Conservation (phyloP, 129 eudicot genomes). For the Flaveria ramosissima region DNA sequence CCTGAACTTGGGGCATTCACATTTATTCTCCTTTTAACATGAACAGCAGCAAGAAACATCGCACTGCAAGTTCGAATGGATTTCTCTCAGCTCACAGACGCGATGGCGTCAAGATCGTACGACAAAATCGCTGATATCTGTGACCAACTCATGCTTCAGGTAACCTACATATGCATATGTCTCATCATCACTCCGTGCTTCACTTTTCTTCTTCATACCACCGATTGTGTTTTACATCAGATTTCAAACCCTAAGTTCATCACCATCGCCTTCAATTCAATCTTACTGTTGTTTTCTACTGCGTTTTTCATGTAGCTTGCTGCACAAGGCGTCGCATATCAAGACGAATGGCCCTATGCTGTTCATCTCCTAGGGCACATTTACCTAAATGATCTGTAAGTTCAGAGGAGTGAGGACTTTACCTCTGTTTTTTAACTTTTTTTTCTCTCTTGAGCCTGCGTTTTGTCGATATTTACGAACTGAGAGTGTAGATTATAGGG, state of each 20-base stretch:
- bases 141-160: constrained; percentile 79
- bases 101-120: constrained; percentile 61
- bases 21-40: not conserved
- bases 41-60: constrained; percentile 9
- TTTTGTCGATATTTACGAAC: not conserved
- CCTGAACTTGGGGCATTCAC: not conserved
- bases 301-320: constrained; percentile 45
- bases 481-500: too few relatives aligned
- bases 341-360: constrained; percentile 89
- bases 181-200: not conserved
- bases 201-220: not conserved
- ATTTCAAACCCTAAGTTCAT: constrained; percentile 44
- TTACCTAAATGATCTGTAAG: constrained; percentile 78
- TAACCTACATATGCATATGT: not conserved
- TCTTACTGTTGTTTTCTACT: not conserved
- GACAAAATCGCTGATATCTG: constrained; percentile 63
- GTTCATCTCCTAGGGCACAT: constrained; percentile 80
- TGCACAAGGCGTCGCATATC: constrained; percentile 59
- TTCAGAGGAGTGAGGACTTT: not conserved
- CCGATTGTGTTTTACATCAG: constrained; percentile 5
- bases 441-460: too few relatives aligned
- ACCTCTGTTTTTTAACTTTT: not conserved
- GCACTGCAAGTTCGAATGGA: constrained; percentile 43
- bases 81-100: constrained; percentile 59
- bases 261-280: not conserved